phyloP scores from a whole-genome alignment of 176 grass and related monocot genomes.

The Bothriochloa decipiens region DNA sequence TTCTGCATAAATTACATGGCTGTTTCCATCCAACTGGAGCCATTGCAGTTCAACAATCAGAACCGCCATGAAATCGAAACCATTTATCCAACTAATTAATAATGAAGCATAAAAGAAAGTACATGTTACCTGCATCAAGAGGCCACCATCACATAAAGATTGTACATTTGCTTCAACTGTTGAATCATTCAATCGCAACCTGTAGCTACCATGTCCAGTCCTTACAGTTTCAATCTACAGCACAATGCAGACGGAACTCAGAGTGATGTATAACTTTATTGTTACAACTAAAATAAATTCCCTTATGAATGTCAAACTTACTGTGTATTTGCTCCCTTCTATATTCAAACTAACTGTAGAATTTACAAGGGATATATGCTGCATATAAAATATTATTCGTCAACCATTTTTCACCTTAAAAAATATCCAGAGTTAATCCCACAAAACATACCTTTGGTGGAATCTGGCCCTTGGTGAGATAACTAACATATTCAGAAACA shows the following conservation, averaged over 20 bases:
- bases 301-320: constrained; percentile 51
- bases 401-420: constrained; percentile 15
- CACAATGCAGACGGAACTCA: constrained; percentile 32
- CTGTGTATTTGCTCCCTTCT: constrained; percentile 92
- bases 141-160: constrained; percentile 86
- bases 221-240: constrained; percentile 80
- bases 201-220: constrained; percentile 80
- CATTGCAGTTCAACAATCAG: constrained; percentile 33
- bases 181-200: constrained; percentile 74
- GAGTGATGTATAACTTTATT: constrained; percentile 27
- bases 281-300: not conserved
- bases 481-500: constrained; percentile 85
- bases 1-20: constrained; percentile 97
- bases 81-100: constrained; percentile 22
- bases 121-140: constrained; percentile 85
- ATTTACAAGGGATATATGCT: constrained; percentile 98
- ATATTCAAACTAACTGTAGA: constrained; percentile 88
- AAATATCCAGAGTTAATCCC: constrained; percentile 44
- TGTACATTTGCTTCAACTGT: constrained; percentile 83
- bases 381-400: constrained; percentile 50
- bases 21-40: constrained; percentile 90
- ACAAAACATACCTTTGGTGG: constrained; percentile 84
- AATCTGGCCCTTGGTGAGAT: constrained; percentile 94
- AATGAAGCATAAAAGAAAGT: constrained; percentile 26
- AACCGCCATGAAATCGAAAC: constrained; percentile 9